Conservation (phyloP, 176 grass and related monocot species). For the Luzula sylvatica region DNA sequence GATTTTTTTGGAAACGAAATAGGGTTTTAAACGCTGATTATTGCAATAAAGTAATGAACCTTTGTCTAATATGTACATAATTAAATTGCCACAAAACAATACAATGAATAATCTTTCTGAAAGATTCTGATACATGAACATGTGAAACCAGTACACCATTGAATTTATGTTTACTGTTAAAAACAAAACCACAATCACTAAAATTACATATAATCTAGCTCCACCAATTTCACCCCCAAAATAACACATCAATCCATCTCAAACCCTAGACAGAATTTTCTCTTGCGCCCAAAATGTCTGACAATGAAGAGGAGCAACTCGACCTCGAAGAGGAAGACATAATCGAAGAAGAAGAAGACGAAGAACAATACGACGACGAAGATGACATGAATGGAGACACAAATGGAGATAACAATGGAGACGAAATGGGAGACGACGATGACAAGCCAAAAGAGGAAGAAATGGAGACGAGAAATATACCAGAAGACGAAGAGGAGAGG, state of each 20-base stretch:
- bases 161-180: no score
- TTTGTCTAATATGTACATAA: not conserved
- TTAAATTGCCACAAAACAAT: not conserved
- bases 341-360: constrained; percentile 79
- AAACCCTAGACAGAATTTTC: constrained; percentile 17
- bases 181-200: not conserved
- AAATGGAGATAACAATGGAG: not conserved
- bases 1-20: not conserved
- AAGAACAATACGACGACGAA: constrained; percentile 66
- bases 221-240: not conserved
- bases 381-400: constrained; percentile 37
- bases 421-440: constrained; percentile 45
- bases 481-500: constrained; percentile 59
- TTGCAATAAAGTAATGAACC: constrained; percentile 3
- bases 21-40: not conserved
- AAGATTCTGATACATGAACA: no score
- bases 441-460: constrained; percentile 21
- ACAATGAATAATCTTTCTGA: no score
- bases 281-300: constrained; percentile 31
- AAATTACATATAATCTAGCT: constrained; percentile 8
- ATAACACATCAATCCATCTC: not conserved
- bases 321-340: constrained; percentile 87
- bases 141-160: no score
- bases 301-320: constrained; percentile 91
- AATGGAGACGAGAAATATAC: constrained; percentile 23